Conservation (phyloP, 2,329 filamentous ascomycete species). For the Zymoseptoria crescenta region DNA sequence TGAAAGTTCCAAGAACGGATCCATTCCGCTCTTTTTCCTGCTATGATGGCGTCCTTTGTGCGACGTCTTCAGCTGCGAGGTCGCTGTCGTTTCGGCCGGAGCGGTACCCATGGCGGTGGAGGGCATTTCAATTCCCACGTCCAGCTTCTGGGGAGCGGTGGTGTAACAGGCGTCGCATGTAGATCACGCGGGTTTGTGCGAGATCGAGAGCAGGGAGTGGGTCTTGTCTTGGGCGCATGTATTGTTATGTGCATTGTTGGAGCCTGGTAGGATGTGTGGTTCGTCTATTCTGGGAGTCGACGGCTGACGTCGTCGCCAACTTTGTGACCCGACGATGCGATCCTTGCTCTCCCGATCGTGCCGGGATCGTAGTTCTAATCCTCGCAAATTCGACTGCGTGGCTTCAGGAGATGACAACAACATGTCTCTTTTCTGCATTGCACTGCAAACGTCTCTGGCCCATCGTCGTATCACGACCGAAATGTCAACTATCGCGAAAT, state of each 20-base stretch:
- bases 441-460: too few species aligned
- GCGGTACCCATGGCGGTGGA: background rate
- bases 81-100: constrained; percentile 7
- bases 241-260: background rate
- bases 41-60: constrained; percentile 16
- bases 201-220: background rate
- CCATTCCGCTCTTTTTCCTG: constrained; percentile 20
- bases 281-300: background rate
- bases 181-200: background rate
- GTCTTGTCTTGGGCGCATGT: background rate
- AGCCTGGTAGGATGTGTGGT: background rate
- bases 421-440: background rate
- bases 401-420: background rate
- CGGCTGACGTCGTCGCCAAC: background rate
- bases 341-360: background rate
- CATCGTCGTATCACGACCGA: too few species aligned
- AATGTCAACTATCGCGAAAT: too few species aligned
- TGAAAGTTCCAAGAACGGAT: constrained; percentile 25
- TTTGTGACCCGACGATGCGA: background rate
- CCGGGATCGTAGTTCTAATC: background rate
- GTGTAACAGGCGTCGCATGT: background rate
- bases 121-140: background rate
- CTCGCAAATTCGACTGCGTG: background rate
- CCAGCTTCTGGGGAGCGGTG: background rate
- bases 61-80: constrained; percentile 9